Conservation (phyloP, 192 early-diverging fungal genomes). For the Backusella mclennaniae region DNA sequence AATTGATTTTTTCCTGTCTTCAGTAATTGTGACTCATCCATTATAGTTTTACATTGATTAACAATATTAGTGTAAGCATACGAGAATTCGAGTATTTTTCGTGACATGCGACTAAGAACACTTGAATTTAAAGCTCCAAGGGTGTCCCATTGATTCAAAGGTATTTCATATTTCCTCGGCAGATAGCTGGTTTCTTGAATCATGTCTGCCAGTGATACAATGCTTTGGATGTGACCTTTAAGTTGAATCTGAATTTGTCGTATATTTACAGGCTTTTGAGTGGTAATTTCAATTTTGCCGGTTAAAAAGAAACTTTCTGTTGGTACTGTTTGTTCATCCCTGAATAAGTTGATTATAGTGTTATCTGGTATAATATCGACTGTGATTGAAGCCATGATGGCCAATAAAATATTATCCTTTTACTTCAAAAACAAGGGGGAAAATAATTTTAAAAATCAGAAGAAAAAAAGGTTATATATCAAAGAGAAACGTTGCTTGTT, state of each 20-base stretch:
- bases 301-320: background rate
- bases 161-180: background rate
- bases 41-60: background rate
- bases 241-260: conserved; percentile 1
- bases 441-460: background rate
- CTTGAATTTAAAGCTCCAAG: background rate
- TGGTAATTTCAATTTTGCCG: background rate
- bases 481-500: background rate
- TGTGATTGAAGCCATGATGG: background rate
- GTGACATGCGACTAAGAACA: background rate
- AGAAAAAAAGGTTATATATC: background rate
- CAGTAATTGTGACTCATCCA: background rate
- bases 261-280: background rate
- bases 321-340: background rate
- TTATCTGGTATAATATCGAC: conserved; percentile 2
- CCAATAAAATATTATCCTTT: background rate
- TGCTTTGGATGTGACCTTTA: background rate
- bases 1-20: background rate
- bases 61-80: background rate
- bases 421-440: background rate
- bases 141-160: background rate
- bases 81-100: background rate
- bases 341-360: background rate
- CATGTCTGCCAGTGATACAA: background rate
- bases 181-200: background rate